Evolutionary conservation across 139 green algal genomes (phyloP).

Genomic region (Chlorella sp.): DNA sequence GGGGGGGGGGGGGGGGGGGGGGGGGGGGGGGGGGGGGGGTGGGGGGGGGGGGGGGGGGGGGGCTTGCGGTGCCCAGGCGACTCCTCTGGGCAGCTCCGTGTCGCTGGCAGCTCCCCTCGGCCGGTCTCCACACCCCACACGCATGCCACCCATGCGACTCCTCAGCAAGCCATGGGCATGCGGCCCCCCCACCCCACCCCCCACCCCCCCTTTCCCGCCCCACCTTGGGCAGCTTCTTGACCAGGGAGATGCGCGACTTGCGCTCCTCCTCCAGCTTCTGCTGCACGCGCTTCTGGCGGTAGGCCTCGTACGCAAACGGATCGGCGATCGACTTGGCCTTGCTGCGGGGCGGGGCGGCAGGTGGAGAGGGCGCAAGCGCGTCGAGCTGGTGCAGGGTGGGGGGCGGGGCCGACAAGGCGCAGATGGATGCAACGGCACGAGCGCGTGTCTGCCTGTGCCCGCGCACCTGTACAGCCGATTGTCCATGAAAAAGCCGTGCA

Average conservation of each 20-base stretch:
- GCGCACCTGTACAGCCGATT: constrained; percentile 86
- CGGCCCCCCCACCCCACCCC: not conserved
- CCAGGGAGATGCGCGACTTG: constrained; percentile 75
- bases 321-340: constrained; percentile 44
- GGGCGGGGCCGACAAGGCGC: too few relatives aligned
- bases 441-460: too few relatives aligned
- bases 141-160: not conserved
- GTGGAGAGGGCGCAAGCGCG: too few relatives aligned
- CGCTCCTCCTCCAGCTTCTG: constrained; percentile 91
- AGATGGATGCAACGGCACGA: too few relatives aligned
- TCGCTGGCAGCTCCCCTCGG: too few relatives aligned
- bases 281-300: constrained; percentile 79
- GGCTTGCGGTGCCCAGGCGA: too few relatives aligned
- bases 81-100: too few relatives aligned
- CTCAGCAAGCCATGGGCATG: not conserved
- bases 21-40: too few relatives aligned
- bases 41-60: too few relatives aligned
- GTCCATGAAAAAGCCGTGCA: constrained; percentile 99
- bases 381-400: too few relatives aligned
- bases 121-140: too few relatives aligned
- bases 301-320: constrained; percentile 91
- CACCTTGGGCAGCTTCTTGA: constrained; percentile 86
- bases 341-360: constrained; percentile 5
- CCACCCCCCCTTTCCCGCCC: not conserved
- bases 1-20: too few relatives aligned